Evolutionary conservation across 169 alveolate genomes (phyloP).

Genomic region (Besnoitia besnoiti): DNA sequence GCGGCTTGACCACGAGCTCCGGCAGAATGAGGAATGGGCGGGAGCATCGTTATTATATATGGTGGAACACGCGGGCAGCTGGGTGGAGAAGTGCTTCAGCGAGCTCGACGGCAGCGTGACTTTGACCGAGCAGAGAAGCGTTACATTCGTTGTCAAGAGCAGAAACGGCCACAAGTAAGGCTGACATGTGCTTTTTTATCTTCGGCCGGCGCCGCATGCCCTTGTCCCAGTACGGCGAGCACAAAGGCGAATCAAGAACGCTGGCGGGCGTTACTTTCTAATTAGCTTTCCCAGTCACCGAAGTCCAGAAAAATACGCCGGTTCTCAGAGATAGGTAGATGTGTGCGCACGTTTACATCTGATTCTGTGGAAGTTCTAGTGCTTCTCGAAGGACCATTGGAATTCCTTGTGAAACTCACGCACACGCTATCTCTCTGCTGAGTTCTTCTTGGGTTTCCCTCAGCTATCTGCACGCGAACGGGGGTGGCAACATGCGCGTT

Average conservation of each 20-base stretch:
- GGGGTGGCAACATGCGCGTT: constrained; percentile 47
- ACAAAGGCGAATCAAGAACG: too few species aligned
- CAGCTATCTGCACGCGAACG: constrained; percentile 31
- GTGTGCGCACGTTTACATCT: too few species aligned
- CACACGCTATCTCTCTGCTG: too few species aligned
- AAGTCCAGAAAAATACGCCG: too few species aligned
- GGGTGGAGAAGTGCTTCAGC: constrained; percentile 34
- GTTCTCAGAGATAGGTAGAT: too few species aligned
- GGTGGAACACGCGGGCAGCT: constrained; percentile 37
- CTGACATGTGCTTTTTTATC: neutral
- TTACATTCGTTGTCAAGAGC: constrained; percentile 31
- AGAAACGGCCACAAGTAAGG: constrained; percentile 9
- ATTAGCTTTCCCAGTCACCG: too few species aligned
- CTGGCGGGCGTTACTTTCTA: too few species aligned
- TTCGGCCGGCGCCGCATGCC: too few species aligned
- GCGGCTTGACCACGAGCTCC: constrained; percentile 31
- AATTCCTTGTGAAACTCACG: too few species aligned
- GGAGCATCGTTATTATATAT: constrained; percentile 16
- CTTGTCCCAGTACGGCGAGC: too few species aligned
- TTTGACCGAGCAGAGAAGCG: constrained; percentile 30
- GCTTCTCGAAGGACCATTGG: too few species aligned
- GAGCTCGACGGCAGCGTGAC: constrained; percentile 11
- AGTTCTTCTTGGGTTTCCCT: neutral
- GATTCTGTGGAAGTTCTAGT: too few species aligned
- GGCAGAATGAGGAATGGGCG: constrained; percentile 6